Evolutionary conservation across 805 yeast genomes (phyloP).

Genomic region (Candida ortonii): DNA sequence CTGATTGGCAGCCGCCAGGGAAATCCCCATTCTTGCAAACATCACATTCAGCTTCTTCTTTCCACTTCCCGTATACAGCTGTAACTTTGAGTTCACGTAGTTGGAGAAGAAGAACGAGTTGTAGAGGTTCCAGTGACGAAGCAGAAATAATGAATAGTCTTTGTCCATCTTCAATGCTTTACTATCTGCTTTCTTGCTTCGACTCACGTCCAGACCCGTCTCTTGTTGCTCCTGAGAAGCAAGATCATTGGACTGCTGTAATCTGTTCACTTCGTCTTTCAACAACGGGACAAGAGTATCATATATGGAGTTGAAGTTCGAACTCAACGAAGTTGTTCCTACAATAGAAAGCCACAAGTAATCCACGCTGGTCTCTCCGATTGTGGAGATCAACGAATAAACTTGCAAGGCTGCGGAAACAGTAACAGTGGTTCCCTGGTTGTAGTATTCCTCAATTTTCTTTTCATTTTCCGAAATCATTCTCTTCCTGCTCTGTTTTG

Average conservation of each 20-base stretch:
- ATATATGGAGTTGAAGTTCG: conserved; percentile 71
- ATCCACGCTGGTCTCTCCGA: conserved; percentile 76
- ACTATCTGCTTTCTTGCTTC: conserved; percentile 33
- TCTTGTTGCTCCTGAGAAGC: conserved; percentile 8
- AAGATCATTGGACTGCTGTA: conserved; percentile 38
- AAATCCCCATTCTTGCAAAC: conserved; percentile 96
- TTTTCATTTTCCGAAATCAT: conserved; percentile 48
- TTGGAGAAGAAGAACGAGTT: conserved; percentile 90
- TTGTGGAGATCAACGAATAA: conserved; percentile 72
- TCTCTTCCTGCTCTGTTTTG: conserved; percentile 39
- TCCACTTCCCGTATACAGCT: conserved; percentile 91
- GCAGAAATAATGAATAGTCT: conserved; percentile 80
- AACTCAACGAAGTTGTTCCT: conserved; percentile 81
- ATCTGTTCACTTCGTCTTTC: conserved; percentile 77
- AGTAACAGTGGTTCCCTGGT: conserved; percentile 74
- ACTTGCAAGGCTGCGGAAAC: conserved; percentile 76
- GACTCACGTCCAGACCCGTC: conserved; percentile 16
- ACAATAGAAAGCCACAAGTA: conserved; percentile 83
- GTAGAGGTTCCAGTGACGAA: conserved; percentile 91
- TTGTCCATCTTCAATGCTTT: conserved; percentile 59
- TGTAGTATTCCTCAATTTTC: conserved; percentile 69
- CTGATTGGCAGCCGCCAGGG: conserved; percentile 84
- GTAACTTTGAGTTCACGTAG: conserved; percentile 82
- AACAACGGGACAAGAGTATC: conserved; percentile 67
- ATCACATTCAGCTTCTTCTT: conserved; percentile 79